Base-by-base conservation (phyloP, 345 rosid species). In the Capsella bursapastoris region DNA sequence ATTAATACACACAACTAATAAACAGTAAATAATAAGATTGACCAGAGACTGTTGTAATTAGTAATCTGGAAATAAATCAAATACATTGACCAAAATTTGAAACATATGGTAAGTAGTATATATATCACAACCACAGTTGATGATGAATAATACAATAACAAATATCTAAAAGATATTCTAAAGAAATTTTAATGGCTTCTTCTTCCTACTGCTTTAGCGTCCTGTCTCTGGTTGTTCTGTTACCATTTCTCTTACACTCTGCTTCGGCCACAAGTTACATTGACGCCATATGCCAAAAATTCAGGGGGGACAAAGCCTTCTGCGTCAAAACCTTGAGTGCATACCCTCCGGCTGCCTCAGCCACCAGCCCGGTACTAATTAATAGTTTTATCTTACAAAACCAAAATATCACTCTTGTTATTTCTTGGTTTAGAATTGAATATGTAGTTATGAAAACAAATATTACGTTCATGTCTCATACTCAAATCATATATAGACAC, bases 291-390 rank as follows among this genome's bases (percentile, higher is more conserved):
- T 64, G 77, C 47, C 4, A 53, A 18, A 8, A 3, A 8, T 63
- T 53, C 13, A 22, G 16, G 3, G 28, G 37, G 37, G 37, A 53
- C 64, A 72, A 53, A 53, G 43, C 48, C 64, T 72, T 72, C 29
- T 72, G 77, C 57, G 1, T n/a, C 57, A 18, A 72, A 31, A 53
- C 77, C 9, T 61, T 72, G 64, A 72, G 9, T 1, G 56, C 56
- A 8, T 64, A 63, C 53, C 63, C 70, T 53, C 55, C 47, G 2
- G 77, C 57, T 0, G 64, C 38, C 13, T 43, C 56, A 12, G 64
- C 70, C 47, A 29, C 64, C 47, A 40, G 4, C 45, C 14, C 5
- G 70, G 76, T 72, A 72, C 74, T 22, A 22, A 22, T 22, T 12
- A 22, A 22, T 22, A 22, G 25, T 22, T 22, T 22, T 22, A 22